Conservation (phyloP, 768 basidiomycete genomes). For the Brasilioporus rufonigricans region DNA sequence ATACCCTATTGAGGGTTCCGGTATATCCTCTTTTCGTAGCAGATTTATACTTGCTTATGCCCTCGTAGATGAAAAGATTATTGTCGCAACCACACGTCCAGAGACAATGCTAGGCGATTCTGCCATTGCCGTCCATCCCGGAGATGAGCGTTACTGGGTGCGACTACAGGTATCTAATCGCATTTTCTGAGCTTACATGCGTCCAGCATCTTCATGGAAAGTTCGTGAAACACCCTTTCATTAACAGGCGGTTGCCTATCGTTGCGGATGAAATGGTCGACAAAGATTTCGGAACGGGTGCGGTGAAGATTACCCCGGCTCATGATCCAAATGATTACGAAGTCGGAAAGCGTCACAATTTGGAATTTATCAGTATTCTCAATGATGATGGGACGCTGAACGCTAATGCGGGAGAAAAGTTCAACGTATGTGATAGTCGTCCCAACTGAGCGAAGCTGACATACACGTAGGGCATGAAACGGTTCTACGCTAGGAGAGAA, state of each 20-base stretch:
- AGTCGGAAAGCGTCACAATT: conserved; percentile 80
- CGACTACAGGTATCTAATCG: not conserved
- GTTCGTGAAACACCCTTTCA: conserved; percentile 86
- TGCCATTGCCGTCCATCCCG: conserved; percentile 93
- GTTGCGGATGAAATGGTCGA: conserved; percentile 86
- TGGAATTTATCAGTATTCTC: conserved; percentile 91
- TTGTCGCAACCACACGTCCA: conserved; percentile 96
- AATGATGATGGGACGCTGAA: conserved; percentile 98
- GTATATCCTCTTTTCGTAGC: conserved; percentile 35
- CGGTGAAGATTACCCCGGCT: conserved; percentile 98
- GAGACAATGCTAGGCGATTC: conserved; percentile 99
- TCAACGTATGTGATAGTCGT: conserved; percentile 47
- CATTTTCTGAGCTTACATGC: not conserved
- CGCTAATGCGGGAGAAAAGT: conserved; percentile 77
- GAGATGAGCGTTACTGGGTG: conserved; percentile 86
- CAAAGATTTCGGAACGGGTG: conserved; percentile 96
- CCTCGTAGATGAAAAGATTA: conserved; percentile 76
- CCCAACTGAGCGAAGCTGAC: not conserved
- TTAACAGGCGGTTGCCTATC: conserved; percentile 83
- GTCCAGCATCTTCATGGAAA: conserved; percentile 88
- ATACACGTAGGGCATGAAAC: conserved; percentile 79
- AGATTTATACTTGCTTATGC: not conserved
- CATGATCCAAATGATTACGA: conserved; percentile 98
- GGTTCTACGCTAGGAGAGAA: conserved; percentile 87
- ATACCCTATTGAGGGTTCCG: conserved; percentile 84